Evolutionary conservation across 495 filamentous ascomycete genomes (phyloP).

Genomic region (Tuber indicum): DNA sequence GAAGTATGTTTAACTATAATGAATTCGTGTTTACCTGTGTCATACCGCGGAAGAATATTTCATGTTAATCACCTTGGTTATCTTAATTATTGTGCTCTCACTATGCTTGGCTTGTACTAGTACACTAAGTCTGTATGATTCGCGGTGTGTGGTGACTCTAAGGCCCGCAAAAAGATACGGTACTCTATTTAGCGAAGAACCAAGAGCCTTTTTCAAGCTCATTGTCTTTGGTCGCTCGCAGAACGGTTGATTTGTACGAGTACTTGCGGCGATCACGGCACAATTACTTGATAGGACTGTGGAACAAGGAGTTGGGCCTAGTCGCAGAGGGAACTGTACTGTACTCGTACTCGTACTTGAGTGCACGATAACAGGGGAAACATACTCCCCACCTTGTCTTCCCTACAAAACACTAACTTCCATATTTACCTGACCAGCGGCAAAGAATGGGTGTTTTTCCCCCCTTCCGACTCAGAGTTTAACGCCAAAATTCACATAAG

Average conservation of each 20-base stretch:
- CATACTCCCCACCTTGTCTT: no score
- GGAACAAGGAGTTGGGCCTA: neutral
- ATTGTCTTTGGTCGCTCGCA: neutral
- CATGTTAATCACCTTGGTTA: neutral
- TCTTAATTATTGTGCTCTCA: neutral
- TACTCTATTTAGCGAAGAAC: neutral
- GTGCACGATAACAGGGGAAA: no score
- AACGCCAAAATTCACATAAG: no score
- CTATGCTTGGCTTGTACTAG: neutral
- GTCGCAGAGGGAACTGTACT: no score
- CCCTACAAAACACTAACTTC: no score
- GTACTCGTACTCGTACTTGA: no score
- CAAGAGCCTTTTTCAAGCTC: neutral
- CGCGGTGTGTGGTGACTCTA: neutral
- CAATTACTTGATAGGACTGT: neutral
- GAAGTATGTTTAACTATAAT: no score
- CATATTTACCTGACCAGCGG: no score
- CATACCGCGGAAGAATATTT: neutral
- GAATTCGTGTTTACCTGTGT: no score
- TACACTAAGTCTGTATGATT: neutral
- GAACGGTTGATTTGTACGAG: neutral
- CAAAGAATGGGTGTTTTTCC: no score
- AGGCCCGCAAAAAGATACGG: neutral
- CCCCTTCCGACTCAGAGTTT: no score
- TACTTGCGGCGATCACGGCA: neutral